phyloP scores from a whole-genome alignment of 78 protist species.

The slime mould (Dictyostelium discoideum) region DNA sequence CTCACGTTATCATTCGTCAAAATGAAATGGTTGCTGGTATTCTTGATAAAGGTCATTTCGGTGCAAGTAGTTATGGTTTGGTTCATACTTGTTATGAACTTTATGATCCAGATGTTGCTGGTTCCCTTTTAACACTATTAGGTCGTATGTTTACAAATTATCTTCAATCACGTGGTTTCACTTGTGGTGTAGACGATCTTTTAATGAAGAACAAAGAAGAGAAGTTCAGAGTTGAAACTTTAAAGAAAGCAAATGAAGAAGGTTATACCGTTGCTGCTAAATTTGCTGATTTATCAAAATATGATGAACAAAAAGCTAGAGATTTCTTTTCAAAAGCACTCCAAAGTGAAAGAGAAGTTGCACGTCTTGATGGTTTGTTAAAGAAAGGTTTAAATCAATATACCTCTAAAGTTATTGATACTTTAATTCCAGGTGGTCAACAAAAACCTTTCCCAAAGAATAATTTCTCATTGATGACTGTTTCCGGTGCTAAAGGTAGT shows the following conservation, averaged over 20 bases:
- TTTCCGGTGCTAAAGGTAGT: constrained; percentile 99
- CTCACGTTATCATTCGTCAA: constrained; percentile 61
- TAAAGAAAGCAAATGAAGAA: constrained; percentile 70
- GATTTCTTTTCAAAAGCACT: constrained; percentile 20
- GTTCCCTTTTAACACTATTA: constrained; percentile 91
- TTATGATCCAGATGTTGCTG: constrained; percentile 95
- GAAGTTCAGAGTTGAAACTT: neutral
- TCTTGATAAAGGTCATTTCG: constrained; percentile 96
- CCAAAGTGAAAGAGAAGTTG: constrained; percentile 57
- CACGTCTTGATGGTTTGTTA: constrained; percentile 77
- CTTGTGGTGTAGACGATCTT: constrained; percentile 97
- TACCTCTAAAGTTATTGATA: constrained; percentile 88
- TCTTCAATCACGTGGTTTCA: constrained; percentile 93
- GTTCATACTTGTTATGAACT: constrained; percentile 95
- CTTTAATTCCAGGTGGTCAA: constrained; percentile 93
- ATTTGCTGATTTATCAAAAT: constrained; percentile 30
- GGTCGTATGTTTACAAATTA: constrained; percentile 95
- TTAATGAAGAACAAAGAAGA: constrained; percentile 82
- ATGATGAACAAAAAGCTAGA: neutral
- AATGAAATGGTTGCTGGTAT: constrained; percentile 95
- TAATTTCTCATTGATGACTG: constrained; percentile 95
- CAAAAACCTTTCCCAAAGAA: constrained; percentile 95
- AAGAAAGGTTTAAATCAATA: constrained; percentile 68
- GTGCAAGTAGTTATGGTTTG: constrained; percentile 91
- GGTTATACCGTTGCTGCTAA: constrained; percentile 57